Conservation (phyloP, 495 filamentous ascomycete genomes). For the Podospora pseudopauciseta region DNA sequence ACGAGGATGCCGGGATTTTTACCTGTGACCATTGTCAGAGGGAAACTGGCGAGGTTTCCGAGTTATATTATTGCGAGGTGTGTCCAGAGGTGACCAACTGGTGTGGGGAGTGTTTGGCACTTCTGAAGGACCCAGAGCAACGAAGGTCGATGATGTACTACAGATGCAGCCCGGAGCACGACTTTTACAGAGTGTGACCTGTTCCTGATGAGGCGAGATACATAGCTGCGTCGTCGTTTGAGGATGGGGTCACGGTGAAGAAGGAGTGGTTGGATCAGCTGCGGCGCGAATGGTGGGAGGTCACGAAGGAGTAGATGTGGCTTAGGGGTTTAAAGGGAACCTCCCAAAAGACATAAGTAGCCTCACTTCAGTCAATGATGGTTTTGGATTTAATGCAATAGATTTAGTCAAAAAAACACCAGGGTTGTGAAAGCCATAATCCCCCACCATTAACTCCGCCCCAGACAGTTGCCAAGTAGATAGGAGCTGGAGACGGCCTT, state of each 20-base stretch:
- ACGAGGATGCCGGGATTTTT: not conserved
- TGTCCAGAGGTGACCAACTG: slow-evolving; percentile 8
- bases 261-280: slow-evolving; percentile 17
- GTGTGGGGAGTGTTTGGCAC: slow-evolving; percentile 13
- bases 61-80: slow-evolving; percentile 15
- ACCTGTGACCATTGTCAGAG: not conserved
- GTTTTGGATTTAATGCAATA: too few relatives aligned
- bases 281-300: slow-evolving; percentile 16
- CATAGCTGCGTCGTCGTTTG: slow-evolving; percentile 16
- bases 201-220: slow-evolving; percentile 13
- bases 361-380: too few relatives aligned
- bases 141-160: not conserved
- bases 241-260: slow-evolving; percentile 16
- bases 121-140: not conserved
- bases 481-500: not conserved
- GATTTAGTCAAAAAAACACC: too few relatives aligned
- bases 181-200: slow-evolving; percentile 17
- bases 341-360: too few relatives aligned
- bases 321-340: too few relatives aligned
- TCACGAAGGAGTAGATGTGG: not conserved
- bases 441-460: not conserved
- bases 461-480: not conserved
- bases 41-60: not conserved
- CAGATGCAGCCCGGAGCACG: slow-evolving; percentile 12
- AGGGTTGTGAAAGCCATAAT: too few relatives aligned